Conservation (phyloP, 2,329 filamentous ascomycete genomes). For the Neonectria coccinea region DNA sequence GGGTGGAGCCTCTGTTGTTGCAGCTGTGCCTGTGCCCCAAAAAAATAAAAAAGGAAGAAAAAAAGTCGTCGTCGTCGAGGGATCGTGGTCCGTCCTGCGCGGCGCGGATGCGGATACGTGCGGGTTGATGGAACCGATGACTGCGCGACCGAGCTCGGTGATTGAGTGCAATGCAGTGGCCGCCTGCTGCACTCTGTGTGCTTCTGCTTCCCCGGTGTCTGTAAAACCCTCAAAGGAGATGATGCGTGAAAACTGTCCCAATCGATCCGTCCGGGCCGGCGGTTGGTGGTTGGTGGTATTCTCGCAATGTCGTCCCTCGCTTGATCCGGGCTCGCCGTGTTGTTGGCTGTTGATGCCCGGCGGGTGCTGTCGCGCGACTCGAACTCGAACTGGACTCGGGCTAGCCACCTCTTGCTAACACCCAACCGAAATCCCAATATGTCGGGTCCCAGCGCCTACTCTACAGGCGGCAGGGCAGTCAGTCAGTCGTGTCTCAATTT, state of each 20-base stretch:
- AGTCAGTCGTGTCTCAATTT: conserved; percentile 12
- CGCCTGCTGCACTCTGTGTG: conserved; percentile 10
- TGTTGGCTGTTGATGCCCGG: conserved; percentile 10
- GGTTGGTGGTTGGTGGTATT: conserved; percentile 5
- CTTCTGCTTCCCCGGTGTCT: conserved; percentile 3
- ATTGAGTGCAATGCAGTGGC: conserved; percentile 13
- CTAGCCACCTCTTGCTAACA: conserved; percentile 1
- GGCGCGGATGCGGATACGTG: background rate
- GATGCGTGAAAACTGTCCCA: conserved; percentile 4
- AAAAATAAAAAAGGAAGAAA: background rate
- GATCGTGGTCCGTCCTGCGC: conserved; percentile 10
- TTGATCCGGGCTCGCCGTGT: background rate
- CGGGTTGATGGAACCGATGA: conserved; percentile 24
- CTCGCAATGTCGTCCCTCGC: conserved; percentile 7
- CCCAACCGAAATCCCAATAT: background rate
- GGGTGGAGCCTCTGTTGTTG: conserved; percentile 22
- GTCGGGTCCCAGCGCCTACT: conserved; percentile 6
- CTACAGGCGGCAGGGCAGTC: conserved; percentile 1
- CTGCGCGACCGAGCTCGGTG: conserved; percentile 6
- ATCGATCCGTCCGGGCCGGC: background rate
- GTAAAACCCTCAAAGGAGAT: conserved; percentile 8
- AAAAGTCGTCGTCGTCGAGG: conserved; percentile 7
- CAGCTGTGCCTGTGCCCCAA: background rate
- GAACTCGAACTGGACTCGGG: conserved; percentile 9
- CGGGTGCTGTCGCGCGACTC: conserved; percentile 12